A percentile compares a stretch with the other conserved stretches of the same genome.
These are phyloP conservation scores for Cutaneotrichosporon curvatum DNA, from an alignment of 1,284 basidiomycete species.

Conservation along the genomic window DNA sequence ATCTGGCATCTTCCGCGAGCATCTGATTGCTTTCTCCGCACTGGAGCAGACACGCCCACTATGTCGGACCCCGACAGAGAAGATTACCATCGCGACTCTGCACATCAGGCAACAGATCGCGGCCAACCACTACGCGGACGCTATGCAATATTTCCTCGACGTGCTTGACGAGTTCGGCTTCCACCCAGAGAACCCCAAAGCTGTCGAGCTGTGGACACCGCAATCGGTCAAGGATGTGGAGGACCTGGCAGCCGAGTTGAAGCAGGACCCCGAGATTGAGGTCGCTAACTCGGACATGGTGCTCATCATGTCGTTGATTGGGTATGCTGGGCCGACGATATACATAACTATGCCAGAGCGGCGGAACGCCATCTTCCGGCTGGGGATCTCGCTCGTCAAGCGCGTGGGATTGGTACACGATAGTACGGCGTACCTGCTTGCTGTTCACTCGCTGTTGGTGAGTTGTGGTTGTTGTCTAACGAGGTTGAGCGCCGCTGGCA, in stretches of 20 bases:
- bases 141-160: slow-evolving; percentile 14
- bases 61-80: slow-evolving; percentile 17
- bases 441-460: slow-evolving; percentile 17
- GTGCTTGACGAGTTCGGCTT: slow-evolving; percentile 21
- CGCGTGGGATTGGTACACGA: slow-evolving; percentile 15
- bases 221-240: slow-evolving; percentile 16
- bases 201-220: slow-evolving; percentile 10
- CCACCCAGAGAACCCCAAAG: slow-evolving; percentile 13
- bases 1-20: slow-evolving; percentile 20
- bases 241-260: slow-evolving; percentile 4
- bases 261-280: slow-evolving; percentile 5
- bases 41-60: slow-evolving; percentile 15
- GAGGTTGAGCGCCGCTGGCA: no score
- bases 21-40: slow-evolving; percentile 16
- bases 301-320: slow-evolving; percentile 23
- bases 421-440: slow-evolving; percentile 19
- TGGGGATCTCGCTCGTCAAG: slow-evolving; percentile 22
- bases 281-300: slow-evolving; percentile 13
- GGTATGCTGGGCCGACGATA: slow-evolving; percentile 26
- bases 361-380: slow-evolving; percentile 13
- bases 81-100: slow-evolving; percentile 19
- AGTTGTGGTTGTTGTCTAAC: no score
- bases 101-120: slow-evolving; percentile 22
- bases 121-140: slow-evolving; percentile 10
- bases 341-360: slow-evolving; percentile 20